Evolutionary conservation across 2,329 filamentous ascomycete genomes (phyloP).

Genomic region (Paraconiothyrium sp.): DNA sequence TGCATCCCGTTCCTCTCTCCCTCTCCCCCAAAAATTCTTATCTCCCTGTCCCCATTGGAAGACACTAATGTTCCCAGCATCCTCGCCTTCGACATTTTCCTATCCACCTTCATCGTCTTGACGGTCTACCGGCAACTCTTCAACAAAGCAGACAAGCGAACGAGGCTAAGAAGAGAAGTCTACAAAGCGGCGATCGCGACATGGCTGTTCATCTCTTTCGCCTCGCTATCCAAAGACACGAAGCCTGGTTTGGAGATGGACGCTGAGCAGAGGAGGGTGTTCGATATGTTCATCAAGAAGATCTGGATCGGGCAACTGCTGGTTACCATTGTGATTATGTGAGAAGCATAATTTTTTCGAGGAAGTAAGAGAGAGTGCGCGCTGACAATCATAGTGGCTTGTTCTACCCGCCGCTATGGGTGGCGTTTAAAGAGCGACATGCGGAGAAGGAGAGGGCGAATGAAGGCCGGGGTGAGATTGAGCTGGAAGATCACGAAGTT

Average conservation of each 20-base stretch:
- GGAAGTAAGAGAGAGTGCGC: neutral
- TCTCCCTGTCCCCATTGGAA: no score
- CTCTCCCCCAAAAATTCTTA: no score
- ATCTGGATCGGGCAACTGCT: neutral
- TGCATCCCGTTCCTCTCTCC: neutral
- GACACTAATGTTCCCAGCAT: neutral
- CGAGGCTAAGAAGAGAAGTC: neutral
- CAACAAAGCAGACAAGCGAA: neutral
- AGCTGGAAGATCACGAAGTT: slow-evolving; percentile 1
- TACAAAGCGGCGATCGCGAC: slow-evolving; percentile 1
- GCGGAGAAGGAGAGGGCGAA: neutral
- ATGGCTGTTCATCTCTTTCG: neutral
- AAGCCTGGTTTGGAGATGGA: neutral
- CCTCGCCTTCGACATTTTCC: neutral
- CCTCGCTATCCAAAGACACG: neutral
- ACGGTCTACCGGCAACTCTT: neutral
- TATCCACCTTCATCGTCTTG: neutral
- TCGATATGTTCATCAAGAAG: neutral
- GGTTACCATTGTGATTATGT: neutral
- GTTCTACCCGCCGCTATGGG: slow-evolving; percentile 3
- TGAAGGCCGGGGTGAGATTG: neutral
- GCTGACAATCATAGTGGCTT: neutral
- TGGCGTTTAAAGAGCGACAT: neutral
- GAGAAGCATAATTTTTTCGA: no score
- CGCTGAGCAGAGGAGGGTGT: neutral